These are phyloP conservation scores for Lasiodiplodia theobromae DNA, from an alignment of 2,329 filamentous ascomycete genomes.

Conservation along the genomic window DNA sequence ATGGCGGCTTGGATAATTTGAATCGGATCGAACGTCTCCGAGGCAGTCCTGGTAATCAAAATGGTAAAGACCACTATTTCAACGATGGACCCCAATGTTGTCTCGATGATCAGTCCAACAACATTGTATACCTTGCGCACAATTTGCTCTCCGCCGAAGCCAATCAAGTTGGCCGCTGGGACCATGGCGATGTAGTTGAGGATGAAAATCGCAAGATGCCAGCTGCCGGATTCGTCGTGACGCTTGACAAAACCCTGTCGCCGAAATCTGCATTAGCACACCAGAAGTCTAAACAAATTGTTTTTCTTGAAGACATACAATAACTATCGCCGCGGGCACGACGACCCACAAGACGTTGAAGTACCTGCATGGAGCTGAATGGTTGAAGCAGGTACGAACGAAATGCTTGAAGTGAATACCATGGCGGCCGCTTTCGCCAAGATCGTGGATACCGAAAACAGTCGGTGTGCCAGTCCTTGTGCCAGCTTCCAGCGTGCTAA, in stretches of 20 bases:
- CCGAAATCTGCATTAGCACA: slow-evolving; percentile 61
- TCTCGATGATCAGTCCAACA: slow-evolving; percentile 67
- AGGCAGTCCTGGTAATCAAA: slow-evolving; percentile 60
- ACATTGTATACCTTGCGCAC: slow-evolving; percentile 79
- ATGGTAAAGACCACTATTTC: slow-evolving; percentile 86
- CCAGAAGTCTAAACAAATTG: neutral
- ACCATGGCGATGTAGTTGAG: slow-evolving; percentile 80
- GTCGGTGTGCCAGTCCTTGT: neutral
- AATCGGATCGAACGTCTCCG: slow-evolving; percentile 46
- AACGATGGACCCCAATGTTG: slow-evolving; percentile 73
- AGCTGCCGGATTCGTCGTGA: slow-evolving; percentile 8
- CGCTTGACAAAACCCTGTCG: slow-evolving; percentile 36
- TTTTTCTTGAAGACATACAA: slow-evolving; percentile 50
- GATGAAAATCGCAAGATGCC: slow-evolving; percentile 69
- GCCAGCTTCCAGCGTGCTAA: neutral
- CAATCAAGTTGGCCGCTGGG: slow-evolving; percentile 76
- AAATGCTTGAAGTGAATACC: slow-evolving; percentile 72
- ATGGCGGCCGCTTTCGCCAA: slow-evolving; percentile 72
- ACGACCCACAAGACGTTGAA: slow-evolving; percentile 79
- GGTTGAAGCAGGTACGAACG: slow-evolving; percentile 68
- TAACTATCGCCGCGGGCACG: slow-evolving; percentile 72
- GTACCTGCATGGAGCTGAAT: slow-evolving; percentile 67
- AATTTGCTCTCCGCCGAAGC: slow-evolving; percentile 76
- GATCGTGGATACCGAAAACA: slow-evolving; percentile 48
- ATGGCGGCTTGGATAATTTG: slow-evolving; percentile 85